Evolutionary conservation across 345 rosid genomes (phyloP).

Genomic region (Lumnitzera racemosa): DNA sequence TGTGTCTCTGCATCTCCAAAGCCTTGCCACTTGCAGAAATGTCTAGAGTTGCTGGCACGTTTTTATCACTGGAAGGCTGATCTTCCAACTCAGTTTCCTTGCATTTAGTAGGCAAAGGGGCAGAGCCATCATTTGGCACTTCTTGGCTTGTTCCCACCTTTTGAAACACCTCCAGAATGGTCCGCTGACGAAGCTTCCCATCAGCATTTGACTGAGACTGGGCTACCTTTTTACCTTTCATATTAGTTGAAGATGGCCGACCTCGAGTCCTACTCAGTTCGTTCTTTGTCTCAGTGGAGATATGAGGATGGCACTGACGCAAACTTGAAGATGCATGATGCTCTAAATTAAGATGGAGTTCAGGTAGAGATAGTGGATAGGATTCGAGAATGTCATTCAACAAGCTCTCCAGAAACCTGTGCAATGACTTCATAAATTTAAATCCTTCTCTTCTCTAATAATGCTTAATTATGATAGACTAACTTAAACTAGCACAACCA

Average conservation of each 20-base stretch:
- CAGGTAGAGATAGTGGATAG: conserved; percentile 58
- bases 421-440: conserved; percentile 2
- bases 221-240: conserved; percentile 30
- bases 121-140: conserved; percentile 30
- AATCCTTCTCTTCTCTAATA: neutral
- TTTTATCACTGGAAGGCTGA: conserved; percentile 22
- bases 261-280: conserved; percentile 31
- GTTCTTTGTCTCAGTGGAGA: conserved; percentile 26
- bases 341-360: conserved; percentile 44
- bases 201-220: conserved; percentile 29
- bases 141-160: conserved; percentile 55
- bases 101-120: conserved; percentile 20
- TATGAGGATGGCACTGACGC: conserved; percentile 23
- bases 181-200: conserved; percentile 48
- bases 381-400: conserved; percentile 42
- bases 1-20: conserved; percentile 60
- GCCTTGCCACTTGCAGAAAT: conserved; percentile 42
- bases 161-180: conserved; percentile 45
- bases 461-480: no score
- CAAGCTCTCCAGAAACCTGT: conserved; percentile 75
- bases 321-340: conserved; percentile 30
- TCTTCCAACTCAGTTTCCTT: conserved; percentile 20
- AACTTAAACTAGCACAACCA: neutral
- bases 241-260: conserved; percentile 25
- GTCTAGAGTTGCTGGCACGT: conserved; percentile 38